phyloP scores from a whole-genome alignment of 1,284 basidiomycete species.

The Cryptococcus wingfieldii region DNA sequence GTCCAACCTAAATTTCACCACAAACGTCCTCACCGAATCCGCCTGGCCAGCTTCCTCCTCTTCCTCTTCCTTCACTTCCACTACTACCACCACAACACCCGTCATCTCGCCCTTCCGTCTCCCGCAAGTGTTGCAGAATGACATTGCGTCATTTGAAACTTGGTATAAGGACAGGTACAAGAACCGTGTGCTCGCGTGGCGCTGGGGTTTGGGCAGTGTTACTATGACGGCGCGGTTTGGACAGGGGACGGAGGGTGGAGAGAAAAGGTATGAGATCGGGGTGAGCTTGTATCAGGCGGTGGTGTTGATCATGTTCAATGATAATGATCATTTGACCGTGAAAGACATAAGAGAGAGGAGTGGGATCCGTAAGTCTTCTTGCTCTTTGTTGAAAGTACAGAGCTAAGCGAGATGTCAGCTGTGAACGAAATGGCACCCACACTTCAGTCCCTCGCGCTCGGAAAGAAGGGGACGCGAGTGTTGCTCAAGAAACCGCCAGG shows the following conservation, averaged over 20 bases:
- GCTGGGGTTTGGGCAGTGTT: conserved; percentile 74
- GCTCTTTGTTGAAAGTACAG: not conserved
- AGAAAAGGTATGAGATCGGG: conserved; percentile 70
- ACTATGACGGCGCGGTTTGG: conserved; percentile 67
- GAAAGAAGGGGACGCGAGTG: conserved; percentile 71
- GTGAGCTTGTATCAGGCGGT: conserved; percentile 87
- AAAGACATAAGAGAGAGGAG: conserved; percentile 66
- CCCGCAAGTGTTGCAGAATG: conserved; percentile 61
- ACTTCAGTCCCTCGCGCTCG: conserved; percentile 86
- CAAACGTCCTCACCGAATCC: conserved; percentile 55
- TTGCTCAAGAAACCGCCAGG: conserved; percentile 74
- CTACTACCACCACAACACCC: not conserved
- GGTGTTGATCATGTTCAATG: conserved; percentile 87
- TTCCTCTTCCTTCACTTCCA: not conserved
- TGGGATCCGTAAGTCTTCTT: conserved; percentile 62
- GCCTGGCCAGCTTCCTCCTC: conserved; percentile 55
- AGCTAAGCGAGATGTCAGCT: not conserved
- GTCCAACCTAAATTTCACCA: conserved; percentile 44
- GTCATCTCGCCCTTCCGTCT: conserved; percentile 37
- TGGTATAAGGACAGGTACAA: conserved; percentile 75
- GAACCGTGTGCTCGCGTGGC: conserved; percentile 71
- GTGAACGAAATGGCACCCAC: conserved; percentile 68
- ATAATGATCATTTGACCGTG: conserved; percentile 57
- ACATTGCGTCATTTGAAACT: conserved; percentile 59
- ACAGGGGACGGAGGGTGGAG: too few species aligned